phyloP scores from a whole-genome alignment of 2,329 filamentous ascomycete species.

The Metarhizium sp. region DNA sequence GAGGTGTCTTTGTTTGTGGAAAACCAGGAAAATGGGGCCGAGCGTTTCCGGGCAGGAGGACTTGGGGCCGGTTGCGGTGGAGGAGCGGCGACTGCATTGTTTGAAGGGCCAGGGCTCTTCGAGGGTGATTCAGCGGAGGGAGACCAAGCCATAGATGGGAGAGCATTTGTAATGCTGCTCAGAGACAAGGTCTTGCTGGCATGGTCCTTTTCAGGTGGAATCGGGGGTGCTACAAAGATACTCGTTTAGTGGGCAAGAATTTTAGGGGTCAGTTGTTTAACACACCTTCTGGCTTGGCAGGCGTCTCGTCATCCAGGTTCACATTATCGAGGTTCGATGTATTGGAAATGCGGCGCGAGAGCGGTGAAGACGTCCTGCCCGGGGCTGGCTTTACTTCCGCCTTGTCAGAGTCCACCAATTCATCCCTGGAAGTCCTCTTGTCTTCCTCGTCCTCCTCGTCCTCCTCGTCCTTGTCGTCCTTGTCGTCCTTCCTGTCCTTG shows the following conservation, averaged over 20 bases:
- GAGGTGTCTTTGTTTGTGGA: slow-evolving; percentile 45
- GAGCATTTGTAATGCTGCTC: slow-evolving; percentile 61
- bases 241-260: slow-evolving; percentile 10
- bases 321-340: slow-evolving; percentile 49
- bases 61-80: slow-evolving; percentile 18
- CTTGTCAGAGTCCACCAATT: slow-evolving; percentile 9
- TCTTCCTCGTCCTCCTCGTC: neutral
- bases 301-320: slow-evolving; percentile 53
- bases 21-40: slow-evolving; percentile 81
- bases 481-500: slow-evolving; percentile 5
- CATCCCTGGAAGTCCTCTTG: slow-evolving; percentile 2
- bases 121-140: slow-evolving; percentile 42
- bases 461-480: neutral
- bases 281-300: slow-evolving; percentile 24
- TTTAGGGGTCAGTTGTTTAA: neutral
- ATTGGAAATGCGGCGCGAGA: slow-evolving; percentile 36
- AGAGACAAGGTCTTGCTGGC: slow-evolving; percentile 50
- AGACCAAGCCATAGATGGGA: slow-evolving; percentile 67
- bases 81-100: slow-evolving; percentile 20
- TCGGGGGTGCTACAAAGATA: slow-evolving; percentile 17
- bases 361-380: slow-evolving; percentile 26
- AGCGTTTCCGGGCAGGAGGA: slow-evolving; percentile 59
- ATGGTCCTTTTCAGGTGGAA: slow-evolving; percentile 25
- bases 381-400: slow-evolving; percentile 11
- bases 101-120: slow-evolving; percentile 32